A percentile compares a stretch with the other conserved stretches of the same genome.
Evolutionary conservation across 2,329 filamentous ascomycete genomes (phyloP).

Genomic region (Leptographium flavum): DNA sequence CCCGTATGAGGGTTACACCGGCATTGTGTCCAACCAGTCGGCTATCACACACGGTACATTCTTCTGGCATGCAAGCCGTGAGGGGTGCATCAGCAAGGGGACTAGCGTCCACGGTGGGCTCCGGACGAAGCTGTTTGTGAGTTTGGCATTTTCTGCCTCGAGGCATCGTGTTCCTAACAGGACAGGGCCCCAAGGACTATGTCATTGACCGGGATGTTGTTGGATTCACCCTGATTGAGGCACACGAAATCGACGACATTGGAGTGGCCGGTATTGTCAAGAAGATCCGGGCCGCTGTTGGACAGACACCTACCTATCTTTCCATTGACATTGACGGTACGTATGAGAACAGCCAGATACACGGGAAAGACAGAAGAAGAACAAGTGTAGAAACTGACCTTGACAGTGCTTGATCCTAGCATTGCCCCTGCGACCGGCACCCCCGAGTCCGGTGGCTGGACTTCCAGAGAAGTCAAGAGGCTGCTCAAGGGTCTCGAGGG

Average conservation of each 20-base stretch:
- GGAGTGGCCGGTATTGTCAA: slow-evolving; percentile 5
- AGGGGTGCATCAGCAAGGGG: slow-evolving; percentile 69
- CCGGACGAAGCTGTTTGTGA: slow-evolving; percentile 3
- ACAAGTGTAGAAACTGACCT: too few relatives aligned
- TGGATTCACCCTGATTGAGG: slow-evolving; percentile 69
- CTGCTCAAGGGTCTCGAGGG: slow-evolving; percentile 69
- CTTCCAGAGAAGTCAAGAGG: slow-evolving; percentile 69
- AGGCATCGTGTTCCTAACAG: too few relatives aligned
- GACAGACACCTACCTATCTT: slow-evolving; percentile 10
- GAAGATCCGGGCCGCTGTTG: slow-evolving; percentile 27
- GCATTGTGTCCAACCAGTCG: slow-evolving; percentile 59
- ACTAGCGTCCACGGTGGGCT: slow-evolving; percentile 28
- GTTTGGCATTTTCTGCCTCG: neutral
- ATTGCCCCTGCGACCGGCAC: slow-evolving; percentile 49
- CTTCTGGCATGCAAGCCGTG: slow-evolving; percentile 68
- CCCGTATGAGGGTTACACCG: slow-evolving; percentile 56
- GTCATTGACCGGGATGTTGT: slow-evolving; percentile 78
- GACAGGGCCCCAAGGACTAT: slow-evolving; percentile 7
- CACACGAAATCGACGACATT: slow-evolving; percentile 33
- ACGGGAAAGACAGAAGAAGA: too few relatives aligned
- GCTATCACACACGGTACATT: slow-evolving; percentile 77
- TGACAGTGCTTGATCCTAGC: slow-evolving; percentile 17
- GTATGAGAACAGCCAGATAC: too few relatives aligned
- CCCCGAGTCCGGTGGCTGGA: slow-evolving; percentile 83
- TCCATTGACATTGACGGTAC: slow-evolving; percentile 17